Conservation (phyloP, 768 basidiomycete genomes). For the Agaricus subrufescens region DNA sequence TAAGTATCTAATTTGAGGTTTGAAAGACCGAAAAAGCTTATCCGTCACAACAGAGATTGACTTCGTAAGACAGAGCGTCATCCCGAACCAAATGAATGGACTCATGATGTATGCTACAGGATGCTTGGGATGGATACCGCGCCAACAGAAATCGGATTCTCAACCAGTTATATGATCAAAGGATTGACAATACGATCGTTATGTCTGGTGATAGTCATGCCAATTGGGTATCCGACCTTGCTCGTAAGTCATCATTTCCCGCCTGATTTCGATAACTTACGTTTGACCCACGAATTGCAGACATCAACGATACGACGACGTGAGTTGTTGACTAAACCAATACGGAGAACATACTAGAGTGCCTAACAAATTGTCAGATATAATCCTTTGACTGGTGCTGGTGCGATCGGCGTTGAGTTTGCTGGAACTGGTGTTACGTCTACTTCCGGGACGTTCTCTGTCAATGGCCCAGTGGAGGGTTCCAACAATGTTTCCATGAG, state of each 20-base stretch:
- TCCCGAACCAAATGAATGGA: background rate
- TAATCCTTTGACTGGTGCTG: conserved; percentile 40
- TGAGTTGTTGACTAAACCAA: conserved; percentile 19
- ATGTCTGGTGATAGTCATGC: conserved; percentile 62
- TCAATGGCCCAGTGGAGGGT: conserved; percentile 27
- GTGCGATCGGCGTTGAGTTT: conserved; percentile 56
- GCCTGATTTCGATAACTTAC: background rate
- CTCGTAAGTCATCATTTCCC: conserved; percentile 21
- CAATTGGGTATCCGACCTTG: conserved; percentile 57
- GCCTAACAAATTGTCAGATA: conserved; percentile 27
- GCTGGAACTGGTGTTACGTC: conserved; percentile 59
- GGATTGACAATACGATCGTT: conserved; percentile 50
- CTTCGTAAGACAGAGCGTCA: background rate
- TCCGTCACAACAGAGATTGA: background rate
- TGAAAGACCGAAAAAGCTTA: background rate
- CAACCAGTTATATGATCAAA: conserved; percentile 41
- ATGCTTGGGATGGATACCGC: conserved; percentile 60
- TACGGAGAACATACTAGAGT: background rate
- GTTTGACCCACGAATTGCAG: conserved; percentile 18
- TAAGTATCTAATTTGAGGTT: background rate
- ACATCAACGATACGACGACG: conserved; percentile 44
- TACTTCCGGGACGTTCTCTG: conserved; percentile 36
- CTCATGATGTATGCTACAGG: conserved; percentile 21
- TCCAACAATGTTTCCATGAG: conserved; percentile 32
- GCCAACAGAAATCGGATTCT: conserved; percentile 44